Evolutionary conservation across 2,329 filamentous ascomycete species (phyloP).

Genomic region (Fusarium falciforme): DNA sequence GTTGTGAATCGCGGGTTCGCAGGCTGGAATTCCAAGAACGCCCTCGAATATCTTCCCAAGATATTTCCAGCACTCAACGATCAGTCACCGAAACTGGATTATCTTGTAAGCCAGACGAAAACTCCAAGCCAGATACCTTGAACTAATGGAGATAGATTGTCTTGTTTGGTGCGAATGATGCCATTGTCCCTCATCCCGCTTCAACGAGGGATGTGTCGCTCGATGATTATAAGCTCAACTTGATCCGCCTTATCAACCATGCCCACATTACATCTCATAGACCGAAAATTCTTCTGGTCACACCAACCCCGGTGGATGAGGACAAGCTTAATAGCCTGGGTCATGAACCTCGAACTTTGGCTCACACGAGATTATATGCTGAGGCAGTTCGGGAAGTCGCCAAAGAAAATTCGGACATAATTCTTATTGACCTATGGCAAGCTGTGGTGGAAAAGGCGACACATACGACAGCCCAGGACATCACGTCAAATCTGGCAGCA

Average conservation of each 20-base stretch:
- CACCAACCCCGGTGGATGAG: not conserved
- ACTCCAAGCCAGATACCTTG: not conserved
- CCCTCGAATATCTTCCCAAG: not conserved
- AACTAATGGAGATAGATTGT: not conserved
- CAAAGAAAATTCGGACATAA: not conserved
- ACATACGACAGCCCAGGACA: not conserved
- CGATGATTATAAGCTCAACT: not conserved
- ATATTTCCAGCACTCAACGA: not conserved
- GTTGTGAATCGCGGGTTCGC: not conserved
- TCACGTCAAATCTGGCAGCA: not conserved
- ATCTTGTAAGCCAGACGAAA: not conserved
- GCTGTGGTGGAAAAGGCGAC: not conserved
- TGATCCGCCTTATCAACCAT: not conserved
- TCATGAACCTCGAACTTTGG: not conserved
- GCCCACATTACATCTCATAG: not conserved
- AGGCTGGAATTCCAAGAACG: not conserved
- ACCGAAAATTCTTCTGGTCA: not conserved
- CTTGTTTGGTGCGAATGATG: not conserved
- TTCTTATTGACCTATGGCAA: conserved; percentile 5
- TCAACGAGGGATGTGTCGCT: not conserved
- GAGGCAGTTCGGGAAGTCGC: conserved; percentile 1
- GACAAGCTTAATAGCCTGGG: not conserved
- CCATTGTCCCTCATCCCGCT: not conserved
- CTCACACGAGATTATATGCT: not conserved
- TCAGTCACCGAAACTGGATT: not conserved